These are phyloP conservation scores for Suhomyces xylopsoci DNA, from an alignment of 805 yeast genomes.

Conservation along the genomic window DNA sequence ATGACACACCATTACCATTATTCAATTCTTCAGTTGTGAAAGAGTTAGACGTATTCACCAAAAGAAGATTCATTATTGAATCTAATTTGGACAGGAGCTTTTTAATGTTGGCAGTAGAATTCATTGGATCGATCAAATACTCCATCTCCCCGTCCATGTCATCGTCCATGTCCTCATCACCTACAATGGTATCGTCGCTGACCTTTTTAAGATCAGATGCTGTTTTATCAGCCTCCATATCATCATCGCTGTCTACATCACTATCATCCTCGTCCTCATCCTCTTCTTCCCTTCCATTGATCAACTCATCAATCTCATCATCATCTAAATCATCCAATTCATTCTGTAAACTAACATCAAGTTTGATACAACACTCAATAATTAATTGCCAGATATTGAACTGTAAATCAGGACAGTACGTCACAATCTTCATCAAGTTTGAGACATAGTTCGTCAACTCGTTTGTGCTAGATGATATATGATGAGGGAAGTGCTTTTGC, in stretches of 20 bases:
- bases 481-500: slow-evolving; percentile 72
- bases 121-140: slow-evolving; percentile 40
- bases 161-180: slow-evolving; percentile 24
- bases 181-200: slow-evolving; percentile 26
- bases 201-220: slow-evolving; percentile 29
- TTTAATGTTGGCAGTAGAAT: slow-evolving; percentile 45
- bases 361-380: slow-evolving; percentile 73
- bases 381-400: slow-evolving; percentile 76
- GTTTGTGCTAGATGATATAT: slow-evolving; percentile 51
- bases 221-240: slow-evolving; percentile 19
- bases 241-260: slow-evolving; percentile 16
- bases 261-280: slow-evolving; percentile 31
- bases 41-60: slow-evolving; percentile 46
- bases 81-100: slow-evolving; percentile 70
- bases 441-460: slow-evolving; percentile 60
- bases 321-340: slow-evolving; percentile 84
- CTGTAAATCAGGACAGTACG: slow-evolving; percentile 75
- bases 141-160: slow-evolving; percentile 41
- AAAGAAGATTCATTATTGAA: slow-evolving; percentile 55
- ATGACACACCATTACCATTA: slow-evolving; percentile 60
- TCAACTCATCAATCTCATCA: slow-evolving; percentile 51
- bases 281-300: slow-evolving; percentile 47
- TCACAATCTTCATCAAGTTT: slow-evolving; percentile 57
- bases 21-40: slow-evolving; percentile 51
- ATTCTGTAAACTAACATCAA: slow-evolving; percentile 90